phyloP scores from a whole-genome alignment of 257 asterid species.

The Penstemon eatonii region DNA sequence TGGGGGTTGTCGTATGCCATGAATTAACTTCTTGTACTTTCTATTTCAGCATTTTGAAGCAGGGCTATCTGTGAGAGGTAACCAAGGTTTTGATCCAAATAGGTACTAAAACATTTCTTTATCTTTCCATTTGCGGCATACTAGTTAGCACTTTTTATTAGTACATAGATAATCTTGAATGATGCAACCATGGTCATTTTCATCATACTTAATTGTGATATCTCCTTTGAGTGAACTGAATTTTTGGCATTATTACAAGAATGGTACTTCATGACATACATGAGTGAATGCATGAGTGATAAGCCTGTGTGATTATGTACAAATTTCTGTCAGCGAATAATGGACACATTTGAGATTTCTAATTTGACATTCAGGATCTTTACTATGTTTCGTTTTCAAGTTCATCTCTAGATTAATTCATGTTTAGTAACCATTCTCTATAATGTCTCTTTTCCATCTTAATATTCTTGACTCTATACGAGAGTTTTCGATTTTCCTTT shows the following conservation, averaged over 20 bases:
- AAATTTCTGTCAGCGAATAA: not conserved
- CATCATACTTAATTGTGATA: not conserved
- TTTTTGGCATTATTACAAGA: not conserved
- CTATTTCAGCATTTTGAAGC: conserved; percentile 93
- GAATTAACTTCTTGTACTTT: conserved; percentile 23
- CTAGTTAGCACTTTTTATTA: not conserved
- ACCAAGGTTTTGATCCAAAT: conserved; percentile 68
- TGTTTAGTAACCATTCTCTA: not conserved
- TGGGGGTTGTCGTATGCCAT: conserved; percentile 13
- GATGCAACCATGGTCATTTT: not conserved
- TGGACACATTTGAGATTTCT: not conserved
- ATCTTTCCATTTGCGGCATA: conserved; percentile 13
- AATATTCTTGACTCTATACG: not conserved
- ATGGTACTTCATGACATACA: not conserved
- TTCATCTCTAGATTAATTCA: not conserved
- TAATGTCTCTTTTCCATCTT: not conserved
- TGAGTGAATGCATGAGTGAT: too few relatives aligned
- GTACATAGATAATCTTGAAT: conserved; percentile 2
- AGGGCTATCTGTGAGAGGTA: conserved; percentile 74
- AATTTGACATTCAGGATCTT: not conserved
- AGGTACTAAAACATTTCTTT: conserved; percentile 41
- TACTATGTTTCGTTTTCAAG: not conserved
- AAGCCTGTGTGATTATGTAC: not conserved
- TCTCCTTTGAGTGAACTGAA: not conserved
- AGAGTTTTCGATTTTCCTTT: not conserved